Base-by-base conservation (phyloP, 2,329 filamentous ascomycete genomes). In the Didymella arachidicola region DNA sequence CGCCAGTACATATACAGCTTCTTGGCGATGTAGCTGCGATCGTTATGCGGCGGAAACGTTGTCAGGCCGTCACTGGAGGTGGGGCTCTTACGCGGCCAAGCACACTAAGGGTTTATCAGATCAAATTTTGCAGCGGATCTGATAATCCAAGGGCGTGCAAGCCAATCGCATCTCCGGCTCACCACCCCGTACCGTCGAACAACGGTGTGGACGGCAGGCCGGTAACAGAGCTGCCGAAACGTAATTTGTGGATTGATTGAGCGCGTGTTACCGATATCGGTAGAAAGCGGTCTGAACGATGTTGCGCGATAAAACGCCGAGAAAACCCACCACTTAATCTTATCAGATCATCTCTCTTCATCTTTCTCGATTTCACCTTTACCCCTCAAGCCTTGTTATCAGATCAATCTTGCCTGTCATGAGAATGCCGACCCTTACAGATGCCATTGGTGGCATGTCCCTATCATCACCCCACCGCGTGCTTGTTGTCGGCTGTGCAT, bases 401-500 rank as follows among this genome's bases (percentile, higher is more conserved):
- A 61, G 50, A 63, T 69, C 45, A 51, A 36, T 57, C 54, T 60
- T 60, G 51, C 45, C n/a, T 60, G 57, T 53, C 42, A 76, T 76
- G 74, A 71, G 66, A 51, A 65, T 75, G 22, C 64, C 67, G 34
- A 66, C 57, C 57, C 46, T 72, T 10, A 60, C 68, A 14, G 67
- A 74, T 43, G 59, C 66, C 7, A 38, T 73, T 11, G 65, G 65
- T 30, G 70, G 67, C 18, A 51, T 76, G 51, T 68, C 66, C n/a
- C 60, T 74, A 14, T 70, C 73, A 3, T 64, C 64, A 25, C 73
- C 74, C 19, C 73, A 77, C 53, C 67, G 71, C 1, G 61, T 93
- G 11, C 81, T 93, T 36, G 80, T 93, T 54, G 83, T 89, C 30
- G 90, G 90, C 36, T 89, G 88, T 63, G 89, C 87, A 38, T 93